Evolutionary conservation across 2,329 filamentous ascomycete genomes (phyloP).

Genomic region (Tolypocladium album): DNA sequence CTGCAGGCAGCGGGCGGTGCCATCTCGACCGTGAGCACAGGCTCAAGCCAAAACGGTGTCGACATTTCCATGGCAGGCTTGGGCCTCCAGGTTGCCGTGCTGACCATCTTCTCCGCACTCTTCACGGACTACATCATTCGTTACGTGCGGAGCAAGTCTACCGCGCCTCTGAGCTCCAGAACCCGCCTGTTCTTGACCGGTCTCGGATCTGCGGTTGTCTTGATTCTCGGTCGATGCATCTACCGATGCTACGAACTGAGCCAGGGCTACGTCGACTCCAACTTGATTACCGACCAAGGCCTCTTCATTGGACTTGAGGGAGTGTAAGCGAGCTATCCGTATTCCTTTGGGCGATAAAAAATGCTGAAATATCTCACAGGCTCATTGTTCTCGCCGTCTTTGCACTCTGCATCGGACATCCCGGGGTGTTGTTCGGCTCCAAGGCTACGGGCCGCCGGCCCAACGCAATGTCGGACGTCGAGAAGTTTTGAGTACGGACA

Average conservation of each 20-base stretch:
- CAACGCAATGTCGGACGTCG: background rate
- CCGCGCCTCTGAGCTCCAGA: conserved; percentile 7
- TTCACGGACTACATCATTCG: conserved; percentile 37
- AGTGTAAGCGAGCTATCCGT: conserved; percentile 18
- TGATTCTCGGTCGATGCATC: conserved; percentile 49
- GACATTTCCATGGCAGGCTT: conserved; percentile 37
- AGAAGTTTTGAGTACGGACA: background rate
- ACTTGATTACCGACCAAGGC: conserved; percentile 38
- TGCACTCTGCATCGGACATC: conserved; percentile 25
- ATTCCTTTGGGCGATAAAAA: background rate
- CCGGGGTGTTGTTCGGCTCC: conserved; percentile 13
- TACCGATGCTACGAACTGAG: conserved; percentile 56
- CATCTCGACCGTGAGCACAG: conserved; percentile 31
- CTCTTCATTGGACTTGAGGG: conserved; percentile 46
- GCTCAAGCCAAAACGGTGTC: conserved; percentile 30
- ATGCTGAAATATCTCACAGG: conserved; percentile 10
- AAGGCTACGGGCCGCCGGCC: background rate
- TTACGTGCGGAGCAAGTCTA: conserved; percentile 16
- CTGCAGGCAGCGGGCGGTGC: conserved; percentile 46
- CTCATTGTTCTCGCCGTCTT: conserved; percentile 24
- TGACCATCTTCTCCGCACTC: conserved; percentile 38
- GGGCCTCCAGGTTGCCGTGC: conserved; percentile 44
- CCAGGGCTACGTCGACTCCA: conserved; percentile 44
- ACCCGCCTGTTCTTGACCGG: conserved; percentile 37
- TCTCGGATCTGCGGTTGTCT: conserved; percentile 40